These are phyloP conservation scores for Tuber melanosporum DNA, from an alignment of 495 filamentous ascomycete species.

Conservation along the genomic window DNA sequence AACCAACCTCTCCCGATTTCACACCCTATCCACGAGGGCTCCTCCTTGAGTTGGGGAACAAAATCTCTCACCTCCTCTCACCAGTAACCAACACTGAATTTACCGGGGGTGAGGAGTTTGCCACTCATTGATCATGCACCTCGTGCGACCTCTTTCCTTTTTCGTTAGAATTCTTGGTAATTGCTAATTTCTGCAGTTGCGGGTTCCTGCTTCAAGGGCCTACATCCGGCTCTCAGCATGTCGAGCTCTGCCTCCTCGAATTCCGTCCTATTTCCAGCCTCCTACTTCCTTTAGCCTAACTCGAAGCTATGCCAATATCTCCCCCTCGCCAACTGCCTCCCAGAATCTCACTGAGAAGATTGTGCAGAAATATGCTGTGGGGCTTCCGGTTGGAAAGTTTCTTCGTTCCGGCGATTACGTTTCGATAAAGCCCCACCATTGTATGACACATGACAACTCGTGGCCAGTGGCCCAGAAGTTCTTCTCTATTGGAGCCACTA, in stretches of 20 bases:
- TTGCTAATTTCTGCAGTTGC: slow-evolving; percentile 9
- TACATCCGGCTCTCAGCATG: slow-evolving; percentile 16
- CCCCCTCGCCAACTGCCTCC: slow-evolving; percentile 43
- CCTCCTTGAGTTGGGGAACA: background rate
- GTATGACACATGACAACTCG: slow-evolving; percentile 93
- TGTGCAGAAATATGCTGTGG: slow-evolving; percentile 68
- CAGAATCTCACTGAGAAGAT: slow-evolving; percentile 94
- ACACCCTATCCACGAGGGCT: background rate
- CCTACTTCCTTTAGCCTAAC: slow-evolving; percentile 42
- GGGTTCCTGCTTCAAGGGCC: slow-evolving; percentile 23
- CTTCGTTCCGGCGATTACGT: slow-evolving; percentile 78
- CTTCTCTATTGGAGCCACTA: slow-evolving; percentile 76
- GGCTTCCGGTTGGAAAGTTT: slow-evolving; percentile 62
- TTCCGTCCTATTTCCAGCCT: slow-evolving; percentile 43
- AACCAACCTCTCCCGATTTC: background rate
- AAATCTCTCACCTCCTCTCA: background rate
- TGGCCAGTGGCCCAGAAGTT: slow-evolving; percentile 83
- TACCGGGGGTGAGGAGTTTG: background rate
- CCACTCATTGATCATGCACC: background rate
- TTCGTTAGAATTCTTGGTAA: background rate
- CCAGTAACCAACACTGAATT: background rate
- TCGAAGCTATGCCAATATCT: slow-evolving; percentile 39
- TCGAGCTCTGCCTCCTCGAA: slow-evolving; percentile 17
- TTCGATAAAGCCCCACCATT: slow-evolving; percentile 62
- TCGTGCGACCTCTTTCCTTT: background rate